These are phyloP conservation scores for Phytophthora pseudosyringae DNA, from an alignment of 352 stramenopile species.

Conservation along the genomic window DNA sequence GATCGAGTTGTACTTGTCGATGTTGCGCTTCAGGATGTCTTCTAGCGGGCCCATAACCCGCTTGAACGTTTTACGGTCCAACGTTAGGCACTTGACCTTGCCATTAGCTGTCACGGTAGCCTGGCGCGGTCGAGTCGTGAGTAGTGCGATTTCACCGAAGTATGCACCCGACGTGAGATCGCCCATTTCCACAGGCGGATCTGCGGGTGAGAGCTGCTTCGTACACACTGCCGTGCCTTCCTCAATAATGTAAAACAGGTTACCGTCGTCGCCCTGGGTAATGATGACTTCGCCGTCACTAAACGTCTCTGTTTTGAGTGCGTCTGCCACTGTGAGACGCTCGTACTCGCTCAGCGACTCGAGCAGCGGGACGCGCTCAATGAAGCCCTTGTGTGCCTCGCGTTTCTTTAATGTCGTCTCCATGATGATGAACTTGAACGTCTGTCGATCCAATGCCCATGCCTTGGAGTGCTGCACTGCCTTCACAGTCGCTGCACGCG, in stretches of 20 bases:
- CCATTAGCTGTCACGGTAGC: slow-evolving; percentile 88
- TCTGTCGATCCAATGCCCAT: slow-evolving; percentile 92
- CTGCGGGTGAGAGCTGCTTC: slow-evolving; percentile 80
- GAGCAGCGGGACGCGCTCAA: slow-evolving; percentile 90
- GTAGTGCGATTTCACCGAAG: slow-evolving; percentile 96
- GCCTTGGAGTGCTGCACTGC: slow-evolving; percentile 91
- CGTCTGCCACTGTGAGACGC: slow-evolving; percentile 89
- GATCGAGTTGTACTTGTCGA: slow-evolving; percentile 91
- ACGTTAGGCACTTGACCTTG: slow-evolving; percentile 89
- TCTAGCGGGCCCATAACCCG: slow-evolving; percentile 89
- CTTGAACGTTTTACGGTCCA: slow-evolving; percentile 95
- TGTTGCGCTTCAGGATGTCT: slow-evolving; percentile 92
- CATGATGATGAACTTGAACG: slow-evolving; percentile 94
- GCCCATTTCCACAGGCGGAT: slow-evolving; percentile 84
- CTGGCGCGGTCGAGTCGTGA: slow-evolving; percentile 93
- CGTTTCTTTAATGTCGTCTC: slow-evolving; percentile 91
- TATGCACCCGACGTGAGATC: slow-evolving; percentile 92
- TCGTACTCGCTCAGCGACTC: slow-evolving; percentile 91
- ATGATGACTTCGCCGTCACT: slow-evolving; percentile 92
- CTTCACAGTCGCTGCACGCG: slow-evolving; percentile 95
- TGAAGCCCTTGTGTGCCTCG: slow-evolving; percentile 88
- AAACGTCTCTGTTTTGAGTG: slow-evolving; percentile 84
- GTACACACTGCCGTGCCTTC: slow-evolving; percentile 82
- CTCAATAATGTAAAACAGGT: slow-evolving; percentile 93
- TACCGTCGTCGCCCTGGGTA: slow-evolving; percentile 86